These are phyloP conservation scores for Candida succiphila DNA, from an alignment of 805 yeast genomes.

Conservation along the genomic window DNA sequence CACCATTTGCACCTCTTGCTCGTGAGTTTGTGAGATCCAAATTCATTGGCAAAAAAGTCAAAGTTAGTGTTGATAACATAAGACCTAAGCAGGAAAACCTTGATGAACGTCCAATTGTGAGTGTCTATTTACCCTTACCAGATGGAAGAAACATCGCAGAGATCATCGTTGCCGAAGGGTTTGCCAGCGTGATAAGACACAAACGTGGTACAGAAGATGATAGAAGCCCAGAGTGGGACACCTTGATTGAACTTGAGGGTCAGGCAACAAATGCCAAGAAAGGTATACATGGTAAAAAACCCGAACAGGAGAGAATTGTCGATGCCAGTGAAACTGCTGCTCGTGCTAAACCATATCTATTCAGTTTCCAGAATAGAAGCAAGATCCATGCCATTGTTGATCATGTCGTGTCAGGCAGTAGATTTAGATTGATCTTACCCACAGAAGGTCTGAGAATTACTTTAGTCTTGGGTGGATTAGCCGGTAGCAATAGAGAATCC, in stretches of 20 bases:
- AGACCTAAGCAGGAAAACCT: constrained; percentile 50
- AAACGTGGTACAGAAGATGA: constrained; percentile 60
- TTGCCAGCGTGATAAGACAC: constrained; percentile 71
- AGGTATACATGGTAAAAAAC: constrained; percentile 57
- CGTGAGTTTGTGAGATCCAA: constrained; percentile 63
- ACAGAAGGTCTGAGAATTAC: constrained; percentile 62
- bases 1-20: constrained; percentile 54
- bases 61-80: constrained; percentile 50
- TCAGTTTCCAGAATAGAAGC: constrained; percentile 58
- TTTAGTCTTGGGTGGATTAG: constrained; percentile 68
- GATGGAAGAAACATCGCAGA: constrained; percentile 54
- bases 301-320: constrained; percentile 50
- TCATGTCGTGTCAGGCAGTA: constrained; percentile 54
- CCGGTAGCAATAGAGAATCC: constrained; percentile 28
- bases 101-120: constrained; percentile 60
- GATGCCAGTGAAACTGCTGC: constrained; percentile 72
- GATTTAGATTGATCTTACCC: constrained; percentile 59
- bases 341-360: constrained; percentile 65
- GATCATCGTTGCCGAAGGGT: constrained; percentile 52
- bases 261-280: constrained; percentile 43
- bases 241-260: constrained; percentile 58
- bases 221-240: constrained; percentile 71
- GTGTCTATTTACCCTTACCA: constrained; percentile 34
- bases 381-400: constrained; percentile 65
- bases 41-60: constrained; percentile 63